These are phyloP conservation scores for Pestalotiopsis sp. DNA, from an alignment of 2,329 filamentous ascomycete genomes.

Conservation along the genomic window DNA sequence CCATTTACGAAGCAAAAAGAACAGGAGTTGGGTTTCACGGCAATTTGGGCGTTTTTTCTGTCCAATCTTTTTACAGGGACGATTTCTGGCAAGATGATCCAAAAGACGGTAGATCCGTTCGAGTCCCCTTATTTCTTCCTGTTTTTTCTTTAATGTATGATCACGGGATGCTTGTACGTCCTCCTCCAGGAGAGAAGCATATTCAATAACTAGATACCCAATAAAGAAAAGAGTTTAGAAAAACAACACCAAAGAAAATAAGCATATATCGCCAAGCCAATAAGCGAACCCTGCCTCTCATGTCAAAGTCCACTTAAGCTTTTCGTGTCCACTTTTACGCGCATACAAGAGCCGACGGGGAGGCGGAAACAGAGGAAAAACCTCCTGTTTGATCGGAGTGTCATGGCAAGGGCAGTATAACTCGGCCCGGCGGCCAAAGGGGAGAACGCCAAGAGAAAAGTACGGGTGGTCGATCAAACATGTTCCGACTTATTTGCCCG, in stretches of 20 bases:
- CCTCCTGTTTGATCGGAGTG: background rate
- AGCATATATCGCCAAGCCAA: background rate
- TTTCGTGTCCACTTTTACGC: background rate
- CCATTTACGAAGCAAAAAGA: background rate
- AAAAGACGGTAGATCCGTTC: constrained; percentile 2
- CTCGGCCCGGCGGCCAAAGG: background rate
- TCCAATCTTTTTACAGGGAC: background rate
- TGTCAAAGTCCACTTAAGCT: background rate
- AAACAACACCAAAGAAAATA: background rate
- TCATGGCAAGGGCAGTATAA: background rate
- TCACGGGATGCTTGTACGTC: background rate
- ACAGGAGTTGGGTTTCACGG: background rate
- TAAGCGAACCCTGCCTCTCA: background rate
- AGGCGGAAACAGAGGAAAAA: too few relatives aligned
- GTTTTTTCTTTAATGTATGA: background rate
- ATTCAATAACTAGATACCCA: background rate
- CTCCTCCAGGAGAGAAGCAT: background rate
- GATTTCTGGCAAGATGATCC: background rate
- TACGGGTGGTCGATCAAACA: background rate
- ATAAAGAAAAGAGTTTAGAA: background rate
- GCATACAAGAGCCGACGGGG: background rate
- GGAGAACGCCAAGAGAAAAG: background rate
- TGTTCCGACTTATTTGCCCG: background rate
- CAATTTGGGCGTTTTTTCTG: background rate
- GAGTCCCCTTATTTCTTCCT: background rate